A percentile compares a stretch with the other conserved stretches of the same genome.
phyloP scores from a whole-genome alignment of 1,139 yeast genomes.

The Yamadazyma sp. region DNA sequence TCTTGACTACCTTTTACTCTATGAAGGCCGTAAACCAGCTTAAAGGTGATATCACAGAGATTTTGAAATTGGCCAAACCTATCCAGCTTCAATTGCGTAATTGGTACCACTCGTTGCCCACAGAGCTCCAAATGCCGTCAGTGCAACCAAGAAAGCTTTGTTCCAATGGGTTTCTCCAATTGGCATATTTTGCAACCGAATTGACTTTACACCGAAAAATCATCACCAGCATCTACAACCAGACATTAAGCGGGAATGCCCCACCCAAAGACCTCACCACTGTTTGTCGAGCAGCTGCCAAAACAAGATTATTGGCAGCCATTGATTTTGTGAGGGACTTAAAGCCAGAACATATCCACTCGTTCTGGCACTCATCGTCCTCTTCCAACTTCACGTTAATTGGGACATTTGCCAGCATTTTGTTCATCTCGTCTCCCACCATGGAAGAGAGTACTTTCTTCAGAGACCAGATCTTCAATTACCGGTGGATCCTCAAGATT shows the following conservation, averaged over 20 bases:
- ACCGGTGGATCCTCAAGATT: conserved; percentile 71
- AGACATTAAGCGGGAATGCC: conserved; percentile 34
- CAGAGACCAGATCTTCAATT: conserved; percentile 68
- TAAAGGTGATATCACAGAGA: conserved; percentile 55
- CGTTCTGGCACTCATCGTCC: conserved; percentile 87
- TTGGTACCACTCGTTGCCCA: conserved; percentile 84
- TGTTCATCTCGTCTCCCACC: conserved; percentile 61
- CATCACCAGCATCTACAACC: conserved; percentile 54
- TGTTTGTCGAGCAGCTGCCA: conserved; percentile 84
- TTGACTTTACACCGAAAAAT: conserved; percentile 81
- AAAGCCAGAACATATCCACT: conserved; percentile 77
- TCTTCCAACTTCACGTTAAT: conserved; percentile 75
- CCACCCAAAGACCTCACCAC: conserved; percentile 59
- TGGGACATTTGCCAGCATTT: conserved; percentile 81
- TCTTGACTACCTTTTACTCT: conserved; percentile 68
- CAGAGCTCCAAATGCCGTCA: conserved; percentile 62
- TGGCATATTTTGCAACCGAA: conserved; percentile 87
- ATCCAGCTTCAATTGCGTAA: conserved; percentile 72
- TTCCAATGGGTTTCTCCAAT: conserved; percentile 72
- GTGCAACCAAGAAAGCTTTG: conserved; percentile 61
- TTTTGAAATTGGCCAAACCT: conserved; percentile 78
- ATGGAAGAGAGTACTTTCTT: conserved; percentile 64
- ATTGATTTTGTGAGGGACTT: conserved; percentile 75
- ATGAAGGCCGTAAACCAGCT: conserved; percentile 61
- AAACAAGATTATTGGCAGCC: conserved; percentile 75